These are phyloP conservation scores for Penicillium griseofulvum DNA, from an alignment of 2,329 filamentous ascomycete species.

Conservation along the genomic window DNA sequence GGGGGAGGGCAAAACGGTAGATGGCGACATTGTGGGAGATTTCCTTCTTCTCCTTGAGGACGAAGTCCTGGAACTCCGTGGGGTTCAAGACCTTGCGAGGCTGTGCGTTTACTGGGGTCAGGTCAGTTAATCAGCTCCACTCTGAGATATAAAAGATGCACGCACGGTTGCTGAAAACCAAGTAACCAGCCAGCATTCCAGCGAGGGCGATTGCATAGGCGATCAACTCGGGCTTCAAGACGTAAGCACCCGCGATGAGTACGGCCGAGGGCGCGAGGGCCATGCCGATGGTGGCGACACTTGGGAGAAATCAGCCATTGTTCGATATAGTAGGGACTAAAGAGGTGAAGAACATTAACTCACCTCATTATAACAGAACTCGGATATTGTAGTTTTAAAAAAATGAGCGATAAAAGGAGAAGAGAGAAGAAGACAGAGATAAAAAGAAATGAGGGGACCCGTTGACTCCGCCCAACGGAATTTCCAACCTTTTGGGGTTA, in stretches of 20 bases:
- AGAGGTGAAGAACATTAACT: slow-evolving; percentile 2
- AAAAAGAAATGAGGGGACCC: slow-evolving; percentile 9
- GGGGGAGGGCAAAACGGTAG: slow-evolving; percentile 89
- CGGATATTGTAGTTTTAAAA: background rate
- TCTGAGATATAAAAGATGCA: slow-evolving; percentile 19
- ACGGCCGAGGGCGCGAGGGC: slow-evolving; percentile 81
- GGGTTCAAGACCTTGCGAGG: slow-evolving; percentile 82
- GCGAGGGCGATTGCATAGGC: slow-evolving; percentile 68
- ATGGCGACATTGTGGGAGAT: slow-evolving; percentile 98
- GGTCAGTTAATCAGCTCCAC: slow-evolving; percentile 2
- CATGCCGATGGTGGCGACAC: slow-evolving; percentile 63
- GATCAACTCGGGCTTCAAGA: slow-evolving; percentile 76
- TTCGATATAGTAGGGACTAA: background rate
- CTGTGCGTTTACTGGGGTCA: slow-evolving; percentile 49
- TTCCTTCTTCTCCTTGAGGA: slow-evolving; percentile 89
- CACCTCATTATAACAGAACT: slow-evolving; percentile 30
- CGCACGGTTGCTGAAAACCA: slow-evolving; percentile 70
- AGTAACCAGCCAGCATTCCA: slow-evolving; percentile 64
- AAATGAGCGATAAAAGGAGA: background rate
- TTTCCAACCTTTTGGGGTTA: slow-evolving; percentile 18
- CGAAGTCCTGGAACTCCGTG: slow-evolving; percentile 83
- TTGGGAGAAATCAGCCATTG: slow-evolving; percentile 18
- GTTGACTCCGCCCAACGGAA: slow-evolving; percentile 18
- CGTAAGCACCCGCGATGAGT: slow-evolving; percentile 70
- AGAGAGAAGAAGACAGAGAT: slow-evolving; percentile 4